A percentile compares a stretch with the other conserved stretches of the same genome.
These are phyloP conservation scores for Geotrichum bryndzae DNA, from an alignment of 1,139 yeast species.

Conservation along the genomic window DNA sequence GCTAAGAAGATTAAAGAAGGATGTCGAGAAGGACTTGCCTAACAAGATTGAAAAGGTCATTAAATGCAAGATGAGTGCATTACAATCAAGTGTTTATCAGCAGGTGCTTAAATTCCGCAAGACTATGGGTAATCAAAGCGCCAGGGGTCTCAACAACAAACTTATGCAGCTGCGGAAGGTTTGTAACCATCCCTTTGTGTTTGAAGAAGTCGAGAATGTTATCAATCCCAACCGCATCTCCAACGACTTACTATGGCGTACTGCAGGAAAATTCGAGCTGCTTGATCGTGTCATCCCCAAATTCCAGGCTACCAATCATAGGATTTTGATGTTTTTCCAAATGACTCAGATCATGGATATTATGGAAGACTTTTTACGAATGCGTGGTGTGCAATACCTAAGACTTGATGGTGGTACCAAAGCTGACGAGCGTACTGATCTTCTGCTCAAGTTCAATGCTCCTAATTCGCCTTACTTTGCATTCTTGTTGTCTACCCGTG, in stretches of 20 bases:
- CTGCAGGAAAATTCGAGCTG: constrained; percentile 89
- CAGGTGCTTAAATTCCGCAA: constrained; percentile 89
- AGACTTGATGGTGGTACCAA: constrained; percentile 89
- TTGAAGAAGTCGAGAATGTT: constrained; percentile 85
- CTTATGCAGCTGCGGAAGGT: constrained; percentile 95
- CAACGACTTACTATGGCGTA: constrained; percentile 68
- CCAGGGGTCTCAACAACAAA: constrained; percentile 87
- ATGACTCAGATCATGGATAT: constrained; percentile 98
- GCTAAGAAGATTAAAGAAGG: constrained; percentile 89
- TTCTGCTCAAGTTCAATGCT: constrained; percentile 79
- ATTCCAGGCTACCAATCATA: constrained; percentile 76
- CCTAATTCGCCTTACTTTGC: constrained; percentile 83
- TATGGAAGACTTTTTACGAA: constrained; percentile 88
- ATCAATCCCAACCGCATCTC: constrained; percentile 65
- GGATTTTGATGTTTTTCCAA: constrained; percentile 89
- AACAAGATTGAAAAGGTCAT: constrained; percentile 91
- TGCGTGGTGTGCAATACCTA: constrained; percentile 67
- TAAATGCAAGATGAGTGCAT: constrained; percentile 87
- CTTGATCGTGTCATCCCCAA: constrained; percentile 83
- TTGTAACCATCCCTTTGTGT: constrained; percentile 96
- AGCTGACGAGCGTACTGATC: constrained; percentile 85
- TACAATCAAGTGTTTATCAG: constrained; percentile 75
- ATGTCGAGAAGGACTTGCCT: constrained; percentile 94
- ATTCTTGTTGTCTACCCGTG: constrained; percentile 85
- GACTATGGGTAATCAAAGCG: constrained; percentile 60